Conservation (phyloP, 2,329 filamentous ascomycete genomes). For the Dothistroma septosporum region DNA sequence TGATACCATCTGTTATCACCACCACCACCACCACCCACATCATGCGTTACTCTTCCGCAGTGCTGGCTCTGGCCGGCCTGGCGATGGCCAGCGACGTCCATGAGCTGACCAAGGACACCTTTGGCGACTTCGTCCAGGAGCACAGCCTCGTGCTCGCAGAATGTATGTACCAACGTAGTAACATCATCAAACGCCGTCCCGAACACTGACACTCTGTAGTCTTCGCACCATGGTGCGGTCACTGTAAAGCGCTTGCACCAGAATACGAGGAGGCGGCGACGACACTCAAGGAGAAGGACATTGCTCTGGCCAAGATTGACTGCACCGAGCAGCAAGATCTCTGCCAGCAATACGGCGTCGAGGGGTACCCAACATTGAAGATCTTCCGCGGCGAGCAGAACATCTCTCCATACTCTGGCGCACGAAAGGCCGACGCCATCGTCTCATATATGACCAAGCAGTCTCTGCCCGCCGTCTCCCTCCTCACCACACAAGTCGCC, state of each 20-base stretch:
- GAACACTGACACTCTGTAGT: conserved; percentile 47
- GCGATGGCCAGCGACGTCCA: conserved; percentile 72
- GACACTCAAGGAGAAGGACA: conserved; percentile 80
- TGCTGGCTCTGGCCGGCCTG: conserved; percentile 55
- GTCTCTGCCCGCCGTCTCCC: conserved; percentile 84
- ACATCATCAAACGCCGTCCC: conserved; percentile 1
- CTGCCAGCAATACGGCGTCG: conserved; percentile 83
- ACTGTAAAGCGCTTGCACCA: conserved; percentile 96
- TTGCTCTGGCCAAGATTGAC: conserved; percentile 81
- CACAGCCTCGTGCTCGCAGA: conserved; percentile 91
- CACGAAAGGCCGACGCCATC: conserved; percentile 77
- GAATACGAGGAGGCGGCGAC: conserved; percentile 87
- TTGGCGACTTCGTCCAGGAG: conserved; percentile 77
- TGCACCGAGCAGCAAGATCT: conserved; percentile 93
- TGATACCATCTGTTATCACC: background rate
- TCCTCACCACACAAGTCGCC: conserved; percentile 67
- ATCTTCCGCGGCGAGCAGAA: conserved; percentile 90
- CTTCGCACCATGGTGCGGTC: conserved; percentile 94
- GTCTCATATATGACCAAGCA: conserved; percentile 97
- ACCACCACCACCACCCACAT: conserved; percentile 3
- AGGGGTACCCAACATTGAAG: conserved; percentile 98
- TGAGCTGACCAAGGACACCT: conserved; percentile 79
- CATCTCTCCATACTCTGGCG: conserved; percentile 76
- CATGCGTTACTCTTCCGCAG: conserved; percentile 35
- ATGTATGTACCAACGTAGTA: conserved; percentile 59